Evolutionary conservation across 2,329 filamentous ascomycete species (phyloP), one percentile per base, ranked within the genome.

Genomic region (Trichoderma sp.): DNA sequence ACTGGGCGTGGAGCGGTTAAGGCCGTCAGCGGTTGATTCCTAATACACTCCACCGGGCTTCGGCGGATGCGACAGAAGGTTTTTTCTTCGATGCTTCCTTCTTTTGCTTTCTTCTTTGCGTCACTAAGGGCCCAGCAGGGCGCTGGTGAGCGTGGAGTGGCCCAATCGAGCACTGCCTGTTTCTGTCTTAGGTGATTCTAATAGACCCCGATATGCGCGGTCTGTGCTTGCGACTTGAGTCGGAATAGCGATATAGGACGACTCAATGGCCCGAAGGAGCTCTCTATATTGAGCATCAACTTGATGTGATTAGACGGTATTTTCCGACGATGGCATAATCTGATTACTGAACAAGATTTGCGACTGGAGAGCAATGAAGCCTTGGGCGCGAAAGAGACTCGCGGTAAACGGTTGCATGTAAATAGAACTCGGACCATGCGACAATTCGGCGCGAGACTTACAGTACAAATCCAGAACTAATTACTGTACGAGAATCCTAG

Each of bases 21-120:
- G 52, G 47, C 24, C 52, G 52, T 31, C 13, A 19, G 52, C 52
- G 13, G 55, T 31, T 65, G 62, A 65, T 65, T 65, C 49, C 52
- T 65, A 33, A 65, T 56, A 24, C 19, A 43, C 35, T 21, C 31
- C 35, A 49, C 47, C 29, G 61, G 60, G 47, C 11, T 35, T 21
- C 5, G 24, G 61, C n/a, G 53, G 24, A 19, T 64, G 61, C 31
- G 61, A 40, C 47, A 43, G 19, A 35, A 62, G 47, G 10, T 24
- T 49, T 49, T 55, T 64, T 29, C 37, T 49, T 24, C 14, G 33
- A 11, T 35, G 33, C 60, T 53, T 35, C 33, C 24, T 21, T 64
- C 35, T 64, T 29, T 21, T 55, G 21, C 14, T 53, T 53, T 35
- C 31, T 19, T 49, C 16, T 33, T 63, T 24, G 33, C 33, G 21